A percentile compares a stretch with the other conserved stretches of the same genome.
Conservation (phyloP, 2,329 filamentous ascomycete species). For the Pestalotiopsis sp. region DNA sequence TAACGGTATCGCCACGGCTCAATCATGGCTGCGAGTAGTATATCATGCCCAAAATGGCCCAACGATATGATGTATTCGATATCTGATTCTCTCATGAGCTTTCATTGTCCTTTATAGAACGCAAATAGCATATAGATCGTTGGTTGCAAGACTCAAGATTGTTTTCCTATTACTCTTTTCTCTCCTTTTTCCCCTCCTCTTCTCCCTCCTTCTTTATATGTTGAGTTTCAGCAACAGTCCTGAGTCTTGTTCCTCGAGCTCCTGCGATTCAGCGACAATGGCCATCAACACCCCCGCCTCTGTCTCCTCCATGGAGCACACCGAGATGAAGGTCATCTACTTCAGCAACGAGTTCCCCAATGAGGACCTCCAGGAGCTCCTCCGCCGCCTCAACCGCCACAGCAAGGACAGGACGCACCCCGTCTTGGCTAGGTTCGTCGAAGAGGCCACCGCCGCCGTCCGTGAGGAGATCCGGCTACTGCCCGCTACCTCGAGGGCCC, state of each 20-base stretch:
- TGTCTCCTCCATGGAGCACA: not conserved
- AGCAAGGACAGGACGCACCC: slow-evolving; percentile 41
- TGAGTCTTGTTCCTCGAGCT: not conserved
- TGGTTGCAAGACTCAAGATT: not conserved
- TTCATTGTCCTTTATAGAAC: not conserved
- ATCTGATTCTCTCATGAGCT: not conserved
- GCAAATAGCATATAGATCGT: not conserved
- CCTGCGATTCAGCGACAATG: not conserved
- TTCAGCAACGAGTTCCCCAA: slow-evolving; percentile 52
- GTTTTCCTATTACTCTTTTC: not conserved
- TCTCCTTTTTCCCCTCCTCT: not conserved
- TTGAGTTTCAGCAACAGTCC: not conserved
- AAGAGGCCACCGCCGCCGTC: slow-evolving; percentile 40
- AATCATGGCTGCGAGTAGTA: not conserved
- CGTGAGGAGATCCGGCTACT: slow-evolving; percentile 40
- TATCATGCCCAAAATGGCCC: not conserved
- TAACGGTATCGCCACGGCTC: not conserved
- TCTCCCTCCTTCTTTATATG: not conserved
- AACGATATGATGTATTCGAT: not conserved
- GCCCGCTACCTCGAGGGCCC: slow-evolving; percentile 25
- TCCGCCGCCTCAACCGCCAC: slow-evolving; percentile 19
- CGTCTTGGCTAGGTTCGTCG: slow-evolving; percentile 42
- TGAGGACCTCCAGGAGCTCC: slow-evolving; percentile 37
- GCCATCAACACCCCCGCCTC: not conserved
- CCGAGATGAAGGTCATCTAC: slow-evolving; percentile 38